These are phyloP conservation scores for Xerocomus minutiporus DNA, from an alignment of 1,284 basidiomycete genomes.

Conservation along the genomic window DNA sequence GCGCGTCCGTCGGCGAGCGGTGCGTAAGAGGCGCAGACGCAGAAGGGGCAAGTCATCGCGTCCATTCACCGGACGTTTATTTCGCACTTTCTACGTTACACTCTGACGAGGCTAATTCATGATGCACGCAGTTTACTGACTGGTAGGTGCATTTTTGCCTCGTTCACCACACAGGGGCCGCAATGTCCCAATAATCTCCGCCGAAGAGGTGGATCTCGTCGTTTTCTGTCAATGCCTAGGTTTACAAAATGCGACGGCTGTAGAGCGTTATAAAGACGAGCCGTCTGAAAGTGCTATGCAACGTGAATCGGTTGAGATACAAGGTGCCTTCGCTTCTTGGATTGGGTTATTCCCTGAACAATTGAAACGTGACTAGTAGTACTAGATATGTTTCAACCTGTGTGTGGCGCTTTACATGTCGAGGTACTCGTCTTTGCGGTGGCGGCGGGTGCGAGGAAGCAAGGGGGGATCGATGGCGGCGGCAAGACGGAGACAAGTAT, in stretches of 20 bases:
- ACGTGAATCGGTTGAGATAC: background rate
- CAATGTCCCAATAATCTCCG: constrained; percentile 16
- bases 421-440: constrained; percentile 17
- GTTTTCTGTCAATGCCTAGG: background rate
- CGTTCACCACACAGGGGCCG: background rate
- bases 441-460: constrained; percentile 29
- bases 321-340: background rate
- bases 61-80: background rate
- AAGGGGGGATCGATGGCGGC: constrained; percentile 1
- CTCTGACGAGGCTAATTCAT: background rate
- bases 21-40: background rate
- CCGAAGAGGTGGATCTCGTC: background rate
- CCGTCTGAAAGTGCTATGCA: background rate
- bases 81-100: background rate
- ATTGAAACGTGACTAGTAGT: background rate
- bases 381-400: constrained; percentile 4
- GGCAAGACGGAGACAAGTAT: constrained; percentile 4
- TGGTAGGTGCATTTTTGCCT: background rate
- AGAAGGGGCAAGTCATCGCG: background rate
- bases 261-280: background rate
- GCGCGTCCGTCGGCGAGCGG: background rate
- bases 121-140: background rate
- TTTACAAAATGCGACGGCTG: background rate
- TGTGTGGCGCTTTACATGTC: constrained; percentile 12
- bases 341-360: background rate